Conservation (phyloP, 257 asterid species). For the Asclepias syriaca region DNA sequence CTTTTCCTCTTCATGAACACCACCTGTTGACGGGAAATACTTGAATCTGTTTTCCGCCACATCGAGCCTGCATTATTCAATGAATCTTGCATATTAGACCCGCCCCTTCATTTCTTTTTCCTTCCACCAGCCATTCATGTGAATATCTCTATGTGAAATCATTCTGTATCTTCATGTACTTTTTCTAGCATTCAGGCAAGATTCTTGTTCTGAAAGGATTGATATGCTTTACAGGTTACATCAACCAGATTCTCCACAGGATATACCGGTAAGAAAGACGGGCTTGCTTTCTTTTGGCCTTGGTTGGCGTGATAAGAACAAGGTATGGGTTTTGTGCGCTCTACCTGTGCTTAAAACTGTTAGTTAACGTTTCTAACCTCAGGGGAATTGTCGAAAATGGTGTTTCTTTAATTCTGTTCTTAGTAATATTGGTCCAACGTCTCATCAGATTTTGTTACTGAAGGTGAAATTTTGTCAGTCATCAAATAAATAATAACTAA, state of each 20-base stretch:
- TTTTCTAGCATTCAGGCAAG: not conserved
- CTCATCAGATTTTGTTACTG: not conserved
- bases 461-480: not conserved
- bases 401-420: not conserved
- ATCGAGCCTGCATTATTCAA: not conserved
- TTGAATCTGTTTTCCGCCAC: not conserved
- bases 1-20: not conserved
- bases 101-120: not conserved
- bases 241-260: constrained; percentile 33
- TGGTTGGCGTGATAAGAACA: constrained; percentile 79
- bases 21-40: not conserved
- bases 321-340: constrained; percentile 33
- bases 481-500: constrained; percentile 1
- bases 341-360: not conserved
- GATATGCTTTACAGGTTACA: constrained; percentile 29
- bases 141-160: not conserved
- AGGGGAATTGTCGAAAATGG: not conserved
- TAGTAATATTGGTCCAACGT: not conserved
- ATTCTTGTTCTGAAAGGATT: constrained; percentile 6
- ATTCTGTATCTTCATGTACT: not conserved
- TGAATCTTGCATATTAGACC: not conserved
- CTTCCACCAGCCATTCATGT: not conserved
- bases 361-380: not conserved
- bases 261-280: constrained; percentile 31
- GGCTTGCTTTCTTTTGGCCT: constrained; percentile 70